Evolutionary conservation across 495 filamentous ascomycete genomes (phyloP), one percentile per base, ranked within the genome.

Genomic region (Penicillium subrubescens): DNA sequence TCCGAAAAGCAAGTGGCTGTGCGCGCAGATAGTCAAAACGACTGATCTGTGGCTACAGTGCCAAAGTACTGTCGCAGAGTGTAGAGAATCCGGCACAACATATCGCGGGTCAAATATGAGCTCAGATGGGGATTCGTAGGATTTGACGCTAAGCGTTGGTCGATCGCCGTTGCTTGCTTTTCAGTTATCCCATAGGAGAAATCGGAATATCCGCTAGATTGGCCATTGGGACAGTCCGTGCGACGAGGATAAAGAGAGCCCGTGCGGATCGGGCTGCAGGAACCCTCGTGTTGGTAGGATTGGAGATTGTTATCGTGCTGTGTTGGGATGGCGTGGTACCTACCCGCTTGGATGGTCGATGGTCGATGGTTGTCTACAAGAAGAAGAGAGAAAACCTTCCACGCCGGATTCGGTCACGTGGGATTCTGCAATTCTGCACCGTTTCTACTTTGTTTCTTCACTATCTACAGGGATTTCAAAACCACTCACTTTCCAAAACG

Each of bases 401-500:
- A 25, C 53, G 53, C 29, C 56, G 56, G 56, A 58, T 58, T 41
- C 19, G 39, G 56, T 58, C 56, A 58, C 56, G 56, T 58, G 56
- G 56, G 56, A 35, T 41, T 52, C 8, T n/a, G 27, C 46, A 7
- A 15, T n/a, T 8, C 11, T 5, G 46, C 23, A 14, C 21, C 17
- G 43, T 44, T 43, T 44, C n/a, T 21, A 0, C 12, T 52, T 5
- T 23, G 12, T 31, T 19, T 52, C n/a, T 44, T 44, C 44, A 17
- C 8, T 8, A 7, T 25, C 19, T n/a, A 12, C n/a, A 44, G 43
- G 12, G 10, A 44, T 8, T 2, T n/a, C 8, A 19, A 44, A 44
- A 21, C 17, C n/a, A 21, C n/a, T n/a, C 43, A 10, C 8, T 21
- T 27, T 27, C 2, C 43, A 33, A n/a, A 17, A 31, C 51, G 14